Base-by-base conservation (phyloP, 805 yeast species). In the Suhomyces xylopsoci region DNA sequence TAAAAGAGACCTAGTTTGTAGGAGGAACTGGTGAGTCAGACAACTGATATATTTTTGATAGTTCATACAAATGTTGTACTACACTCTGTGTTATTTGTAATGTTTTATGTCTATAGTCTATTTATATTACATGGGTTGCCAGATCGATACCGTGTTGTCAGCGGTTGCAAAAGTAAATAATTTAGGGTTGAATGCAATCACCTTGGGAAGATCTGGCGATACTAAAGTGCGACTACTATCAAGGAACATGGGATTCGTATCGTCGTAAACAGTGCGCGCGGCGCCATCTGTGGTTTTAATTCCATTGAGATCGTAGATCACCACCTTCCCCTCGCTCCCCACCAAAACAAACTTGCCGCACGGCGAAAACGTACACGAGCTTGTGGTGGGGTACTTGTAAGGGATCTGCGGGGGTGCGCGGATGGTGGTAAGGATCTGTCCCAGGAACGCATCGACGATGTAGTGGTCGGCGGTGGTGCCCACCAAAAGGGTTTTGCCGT, bases 371-470 rank as follows among this genome's bases (percentile, higher is more conserved):
- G 76, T 68, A 22, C 66, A 59, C 15, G 71, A 59, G 9, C 73
- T 74, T 9, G 70, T 59, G 47, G 59, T 55, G 2, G 71, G 70
- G 56, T 75, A 75, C 47, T 66, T 62, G 51, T 67, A 68, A 12
- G 51, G 52, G 57, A 66, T 62, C 9, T 49, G 51, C 7, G 42
- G 42, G 3, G 42, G 24, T 4, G 42, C 24, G 6, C 22, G 22
- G 9, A 38, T 8, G 17, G 56, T 49, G 7, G 76, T 66, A 71
- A 54, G 78, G 5, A 77, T 62, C 9, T 75, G 67, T 17, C 94
- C 94, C 60, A 76, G 78, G 56, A 84, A 85, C 0, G 96, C 85
- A 62, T 91, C 96, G 28, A 85, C 63, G 1, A 91, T 68, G 49
- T 84, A 73, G 63, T 87, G 91, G 40, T 67, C 70, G 3, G 82